Evolutionary conservation across 176 grass and related monocot species (phyloP), one percentile per base, ranked within the genome.

Genomic region (Phoenix roebelenii): DNA sequence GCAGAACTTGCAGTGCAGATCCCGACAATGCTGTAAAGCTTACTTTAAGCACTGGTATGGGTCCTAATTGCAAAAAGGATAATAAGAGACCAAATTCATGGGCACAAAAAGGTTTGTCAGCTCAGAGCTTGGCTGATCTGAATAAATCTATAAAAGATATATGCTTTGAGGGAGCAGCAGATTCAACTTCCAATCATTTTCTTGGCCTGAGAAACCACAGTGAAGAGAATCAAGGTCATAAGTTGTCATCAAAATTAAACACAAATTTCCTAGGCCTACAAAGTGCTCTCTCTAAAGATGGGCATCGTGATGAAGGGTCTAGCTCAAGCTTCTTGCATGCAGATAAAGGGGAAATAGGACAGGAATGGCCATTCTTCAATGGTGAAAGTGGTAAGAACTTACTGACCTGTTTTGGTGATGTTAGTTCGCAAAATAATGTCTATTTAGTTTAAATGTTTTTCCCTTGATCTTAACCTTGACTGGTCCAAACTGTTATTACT

Each of bases 381-480:
- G 77, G 77, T 78, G 84, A 89, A 75, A 91, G 71, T 16, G 57
- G 64, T 88, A 77, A 67, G 30, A 25, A 44, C 75, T 57, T 23
- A 28, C 14, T 17, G 0, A 64, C 7, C 3, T 65, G 17, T 69
- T 23, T 50, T 12, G 3, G 10, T 44, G 35, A 52, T 39, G 25
- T 22, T 71, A 49, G 59, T 59, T 64, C 18, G 35, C 56, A 25
- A 54, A 59, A 29, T 23, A 79, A 35, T 64, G 25, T 25, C 67
- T 3, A 18, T 44, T 59, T 66, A 51, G n/a, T 18, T 18, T 75
- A 65, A 50, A 30, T 66, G 32, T 65, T 56, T 30, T 26, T 26
- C 15, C 16, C 5, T 60, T 39, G 58, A 44, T 44, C 35, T 44
- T 35, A 35, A 10, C 7, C 26, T 35, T 44, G 35, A 44, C 10